Conservation (phyloP, 202 grass and related monocot species). For the Elaeis oleifera region DNA sequence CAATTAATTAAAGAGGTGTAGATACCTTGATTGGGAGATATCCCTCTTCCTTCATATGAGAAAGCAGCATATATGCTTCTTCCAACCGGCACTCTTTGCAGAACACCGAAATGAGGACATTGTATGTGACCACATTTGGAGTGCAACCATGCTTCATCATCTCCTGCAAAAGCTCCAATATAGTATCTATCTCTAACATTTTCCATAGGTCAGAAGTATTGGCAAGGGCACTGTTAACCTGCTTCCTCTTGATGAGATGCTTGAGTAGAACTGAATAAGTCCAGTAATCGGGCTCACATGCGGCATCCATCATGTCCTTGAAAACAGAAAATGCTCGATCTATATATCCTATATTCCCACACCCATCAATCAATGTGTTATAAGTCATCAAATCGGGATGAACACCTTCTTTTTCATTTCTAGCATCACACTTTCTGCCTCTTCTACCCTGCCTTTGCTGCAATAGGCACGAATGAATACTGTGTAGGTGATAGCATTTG, state of each 20-base stretch:
- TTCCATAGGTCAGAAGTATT: constrained; percentile 21
- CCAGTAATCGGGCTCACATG: constrained; percentile 8
- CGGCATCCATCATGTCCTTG: constrained; percentile 20
- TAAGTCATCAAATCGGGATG: constrained; percentile 22
- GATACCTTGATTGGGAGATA: constrained; percentile 20
- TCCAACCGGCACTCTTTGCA: constrained; percentile 14
- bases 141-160: constrained; percentile 2
- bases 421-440: constrained; percentile 1
- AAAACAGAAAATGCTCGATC: constrained; percentile 26
- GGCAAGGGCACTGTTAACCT: neutral
- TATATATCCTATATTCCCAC: constrained; percentile 8
- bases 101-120: constrained; percentile 14
- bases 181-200: constrained; percentile 15
- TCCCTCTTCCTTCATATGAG: constrained; percentile 15
- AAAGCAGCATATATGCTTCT: constrained; percentile 17
- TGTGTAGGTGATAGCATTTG: constrained; percentile 19
- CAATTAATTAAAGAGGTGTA: constrained; percentile 23
- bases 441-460: constrained; percentile 8
- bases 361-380: constrained; percentile 22
- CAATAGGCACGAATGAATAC: constrained; percentile 16
- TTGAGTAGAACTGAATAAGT: constrained; percentile 24
- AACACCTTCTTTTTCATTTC: constrained; percentile 22
- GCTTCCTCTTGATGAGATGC: constrained; percentile 19
- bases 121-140: constrained; percentile 21
- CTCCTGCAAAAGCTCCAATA: constrained; percentile 21